phyloP scores from a whole-genome alignment of 2,329 filamentous ascomycete species.

The Cladosporium sp. region DNA sequence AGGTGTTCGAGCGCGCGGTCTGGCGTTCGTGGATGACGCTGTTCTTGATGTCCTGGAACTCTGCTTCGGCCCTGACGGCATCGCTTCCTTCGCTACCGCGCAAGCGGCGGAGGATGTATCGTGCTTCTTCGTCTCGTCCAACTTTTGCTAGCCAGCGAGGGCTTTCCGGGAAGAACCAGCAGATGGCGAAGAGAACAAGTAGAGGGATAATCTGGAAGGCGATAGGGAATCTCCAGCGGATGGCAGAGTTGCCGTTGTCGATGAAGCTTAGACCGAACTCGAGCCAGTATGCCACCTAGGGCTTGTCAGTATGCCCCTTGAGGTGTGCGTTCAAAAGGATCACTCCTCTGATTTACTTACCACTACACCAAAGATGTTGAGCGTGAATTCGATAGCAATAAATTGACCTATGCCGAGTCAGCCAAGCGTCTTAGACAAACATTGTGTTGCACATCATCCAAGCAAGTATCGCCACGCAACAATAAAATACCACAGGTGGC shows the following conservation, averaged over 20 bases:
- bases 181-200: conserved; percentile 54
- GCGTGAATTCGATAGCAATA: conserved; percentile 67
- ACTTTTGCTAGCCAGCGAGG: conserved; percentile 67
- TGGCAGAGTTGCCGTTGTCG: conserved; percentile 5
- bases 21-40: conserved; percentile 61
- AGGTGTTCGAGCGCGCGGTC: conserved; percentile 36
- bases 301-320: neutral
- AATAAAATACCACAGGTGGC: neutral
- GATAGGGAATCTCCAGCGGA: conserved; percentile 69
- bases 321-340: too few species aligned
- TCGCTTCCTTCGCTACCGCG: conserved; percentile 52
- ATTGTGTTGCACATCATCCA: neutral
- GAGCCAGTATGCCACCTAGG: conserved; percentile 19
- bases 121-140: conserved; percentile 66
- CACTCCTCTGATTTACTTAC: neutral
- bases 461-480: neutral
- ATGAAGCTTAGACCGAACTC: conserved; percentile 20
- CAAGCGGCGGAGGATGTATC: conserved; percentile 62
- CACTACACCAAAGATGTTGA: conserved; percentile 70
- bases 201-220: conserved; percentile 68
- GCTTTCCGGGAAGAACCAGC: conserved; percentile 70
- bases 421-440: neutral
- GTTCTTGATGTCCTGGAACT: conserved; percentile 69
- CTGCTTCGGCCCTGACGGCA: conserved; percentile 55
- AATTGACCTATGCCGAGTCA: conserved; percentile 41